Percentiles rank a stretch among this genome's conserved stretches.
Conservation (phyloP, 75 land plant species). For the Pinus tabuliformis region DNA sequence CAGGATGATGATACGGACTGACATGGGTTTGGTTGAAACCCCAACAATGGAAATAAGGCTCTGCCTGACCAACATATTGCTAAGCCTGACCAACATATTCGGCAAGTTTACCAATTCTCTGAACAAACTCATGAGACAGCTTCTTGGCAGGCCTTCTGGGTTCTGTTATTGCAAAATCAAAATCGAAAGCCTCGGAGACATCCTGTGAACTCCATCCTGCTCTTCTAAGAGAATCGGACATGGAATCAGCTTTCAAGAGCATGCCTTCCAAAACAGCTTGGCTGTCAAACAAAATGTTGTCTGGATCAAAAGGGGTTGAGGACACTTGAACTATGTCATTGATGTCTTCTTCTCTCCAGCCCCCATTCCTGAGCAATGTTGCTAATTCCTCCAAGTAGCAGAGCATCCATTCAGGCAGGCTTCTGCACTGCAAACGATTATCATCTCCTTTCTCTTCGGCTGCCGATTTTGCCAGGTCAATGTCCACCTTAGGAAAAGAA, state of each 20-base stretch:
- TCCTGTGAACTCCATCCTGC: slow-evolving; percentile 90
- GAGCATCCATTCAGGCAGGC: slow-evolving; percentile 56
- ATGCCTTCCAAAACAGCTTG: slow-evolving; percentile 54
- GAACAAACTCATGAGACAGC: slow-evolving; percentile 15
- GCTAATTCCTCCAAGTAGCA: slow-evolving; percentile 61
- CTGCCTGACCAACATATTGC: no score
- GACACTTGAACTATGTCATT: slow-evolving; percentile 49
- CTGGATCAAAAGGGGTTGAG: slow-evolving; percentile 13
- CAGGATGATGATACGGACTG: no score
- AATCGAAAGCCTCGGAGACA: slow-evolving; percentile 63
- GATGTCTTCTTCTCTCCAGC: slow-evolving; percentile 80
- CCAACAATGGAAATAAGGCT: no score
- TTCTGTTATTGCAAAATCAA: slow-evolving; percentile 32
- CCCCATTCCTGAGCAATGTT: slow-evolving; percentile 57
- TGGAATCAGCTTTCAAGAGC: slow-evolving; percentile 44
- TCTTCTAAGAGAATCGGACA: slow-evolving; percentile 54
- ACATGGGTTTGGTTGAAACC: no score
- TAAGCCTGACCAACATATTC: no score
- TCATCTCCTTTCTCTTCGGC: not conserved
- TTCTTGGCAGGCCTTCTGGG: slow-evolving; percentile 12
- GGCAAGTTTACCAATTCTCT: slow-evolving; percentile 15
- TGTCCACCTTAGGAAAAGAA: not conserved
- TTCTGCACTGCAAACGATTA: slow-evolving; percentile 6
- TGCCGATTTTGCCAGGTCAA: not conserved
- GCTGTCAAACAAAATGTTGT: slow-evolving; percentile 31